A percentile compares a stretch with the other conserved stretches of the same genome.
Conservation (phyloP, 306 rosid genomes). For the Corylus heterophylla region DNA sequence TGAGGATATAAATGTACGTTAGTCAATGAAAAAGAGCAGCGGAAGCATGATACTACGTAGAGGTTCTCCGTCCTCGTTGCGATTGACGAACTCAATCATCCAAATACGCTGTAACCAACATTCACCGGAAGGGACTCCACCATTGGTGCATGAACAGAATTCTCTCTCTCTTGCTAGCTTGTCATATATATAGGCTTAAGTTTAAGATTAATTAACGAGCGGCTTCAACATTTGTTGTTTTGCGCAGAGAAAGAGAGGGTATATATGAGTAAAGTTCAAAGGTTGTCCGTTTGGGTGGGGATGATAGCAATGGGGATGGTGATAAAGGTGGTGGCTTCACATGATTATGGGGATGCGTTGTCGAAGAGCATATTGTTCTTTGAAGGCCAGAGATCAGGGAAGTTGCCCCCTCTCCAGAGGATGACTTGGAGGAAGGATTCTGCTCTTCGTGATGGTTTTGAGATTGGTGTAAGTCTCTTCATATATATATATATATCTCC, state of each 20-base stretch:
- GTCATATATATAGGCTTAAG: background rate
- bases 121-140: conserved; percentile 25
- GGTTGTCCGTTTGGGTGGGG: background rate
- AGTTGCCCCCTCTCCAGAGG: conserved; percentile 49
- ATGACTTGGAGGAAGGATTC: conserved; percentile 57
- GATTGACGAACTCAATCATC: background rate
- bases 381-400: conserved; percentile 63
- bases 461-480: conserved; percentile 12
- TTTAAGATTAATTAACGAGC: background rate
- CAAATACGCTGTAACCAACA: conserved; percentile 22
- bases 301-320: background rate
- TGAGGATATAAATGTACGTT: background rate
- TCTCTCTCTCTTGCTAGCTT: background rate
- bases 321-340: conserved; percentile 21
- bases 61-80: background rate
- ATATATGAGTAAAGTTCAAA: conserved; percentile 11
- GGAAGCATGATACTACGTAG: conserved; percentile 10
- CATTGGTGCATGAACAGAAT: conserved; percentile 13
- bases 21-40: background rate
- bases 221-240: background rate
- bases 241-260: background rate
- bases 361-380: conserved; percentile 55
- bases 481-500: background rate
- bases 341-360: conserved; percentile 49
- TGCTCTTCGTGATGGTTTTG: conserved; percentile 45